phyloP scores from a whole-genome alignment of 768 basidiomycete genomes.

The Suillus paluster region DNA sequence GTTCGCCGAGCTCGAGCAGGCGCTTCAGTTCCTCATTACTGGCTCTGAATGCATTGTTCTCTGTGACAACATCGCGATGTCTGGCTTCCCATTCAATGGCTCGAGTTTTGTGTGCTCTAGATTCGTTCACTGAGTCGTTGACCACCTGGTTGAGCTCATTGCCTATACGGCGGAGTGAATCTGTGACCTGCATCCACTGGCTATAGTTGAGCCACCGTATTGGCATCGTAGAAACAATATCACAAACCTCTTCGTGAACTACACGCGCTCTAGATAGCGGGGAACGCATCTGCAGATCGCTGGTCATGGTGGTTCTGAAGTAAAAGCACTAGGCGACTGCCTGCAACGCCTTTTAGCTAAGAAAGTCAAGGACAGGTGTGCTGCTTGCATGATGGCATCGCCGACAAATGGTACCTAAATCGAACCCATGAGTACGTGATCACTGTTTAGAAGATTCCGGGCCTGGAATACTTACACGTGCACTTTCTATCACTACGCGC shows the following conservation, averaged over 20 bases:
- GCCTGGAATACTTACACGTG: too few relatives aligned
- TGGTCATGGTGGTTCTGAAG: background rate
- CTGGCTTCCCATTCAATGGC: conserved; percentile 43
- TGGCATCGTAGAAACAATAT: background rate
- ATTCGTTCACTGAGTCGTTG: conserved; percentile 27
- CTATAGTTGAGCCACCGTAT: background rate
- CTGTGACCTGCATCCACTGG: conserved; percentile 32
- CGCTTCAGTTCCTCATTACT: conserved; percentile 41
- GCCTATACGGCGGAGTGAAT: conserved; percentile 32
- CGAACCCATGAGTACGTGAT: background rate
- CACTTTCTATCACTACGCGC: background rate
- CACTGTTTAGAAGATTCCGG: background rate
- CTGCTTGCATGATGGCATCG: background rate
- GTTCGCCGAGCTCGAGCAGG: conserved; percentile 26
- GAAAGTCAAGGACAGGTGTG: background rate
- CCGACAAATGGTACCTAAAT: background rate
- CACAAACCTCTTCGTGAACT: conserved; percentile 34
- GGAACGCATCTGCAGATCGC: conserved; percentile 14
- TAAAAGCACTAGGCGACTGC: background rate
- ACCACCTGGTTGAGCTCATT: conserved; percentile 31
- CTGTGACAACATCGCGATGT: conserved; percentile 27
- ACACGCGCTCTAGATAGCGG: conserved; percentile 23
- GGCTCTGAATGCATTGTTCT: conserved; percentile 31
- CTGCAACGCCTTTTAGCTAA: background rate
- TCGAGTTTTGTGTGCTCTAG: conserved; percentile 27